phyloP scores from a whole-genome alignment of 805 yeast genomes.

The Metschnikowia dekortorum region DNA sequence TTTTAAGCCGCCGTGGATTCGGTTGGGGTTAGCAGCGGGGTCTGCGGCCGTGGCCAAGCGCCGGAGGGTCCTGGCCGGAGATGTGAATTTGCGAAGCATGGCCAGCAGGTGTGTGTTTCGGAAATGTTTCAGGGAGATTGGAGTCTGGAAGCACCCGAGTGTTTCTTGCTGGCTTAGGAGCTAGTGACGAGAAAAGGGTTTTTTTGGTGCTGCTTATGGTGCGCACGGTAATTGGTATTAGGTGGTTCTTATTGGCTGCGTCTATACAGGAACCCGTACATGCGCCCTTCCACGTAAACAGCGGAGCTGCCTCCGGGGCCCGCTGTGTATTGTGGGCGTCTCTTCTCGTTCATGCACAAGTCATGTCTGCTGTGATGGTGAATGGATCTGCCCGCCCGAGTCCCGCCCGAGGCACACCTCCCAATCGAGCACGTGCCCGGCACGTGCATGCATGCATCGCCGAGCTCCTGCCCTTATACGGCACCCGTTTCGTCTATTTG shows the following conservation, averaged over 20 bases:
- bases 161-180: slow-evolving; percentile 1
- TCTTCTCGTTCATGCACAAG: too few species aligned
- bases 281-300: too few species aligned
- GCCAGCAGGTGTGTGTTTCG: not conserved
- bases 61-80: slow-evolving; percentile 21
- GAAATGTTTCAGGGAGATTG: not conserved
- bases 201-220: slow-evolving; percentile 6
- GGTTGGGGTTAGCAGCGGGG: slow-evolving; percentile 44
- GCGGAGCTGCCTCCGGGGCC: not conserved
- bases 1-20: slow-evolving; percentile 67
- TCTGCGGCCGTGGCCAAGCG: slow-evolving; percentile 47
- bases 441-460: too few species aligned
- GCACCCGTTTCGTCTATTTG: too few species aligned
- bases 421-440: too few species aligned
- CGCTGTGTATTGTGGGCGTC: not conserved
- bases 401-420: too few species aligned
- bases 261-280: not conserved
- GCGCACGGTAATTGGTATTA: slow-evolving; percentile 15
- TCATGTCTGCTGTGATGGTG: too few species aligned
- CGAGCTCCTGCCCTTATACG: too few species aligned
- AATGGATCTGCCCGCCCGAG: too few species aligned
- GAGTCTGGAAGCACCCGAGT: not conserved
- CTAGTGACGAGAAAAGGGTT: slow-evolving; percentile 3
- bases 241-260: slow-evolving; percentile 15
- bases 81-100: slow-evolving; percentile 36